These are phyloP conservation scores for Penstemon newberryi DNA, from an alignment of 257 asterid species.

Conservation along the genomic window DNA sequence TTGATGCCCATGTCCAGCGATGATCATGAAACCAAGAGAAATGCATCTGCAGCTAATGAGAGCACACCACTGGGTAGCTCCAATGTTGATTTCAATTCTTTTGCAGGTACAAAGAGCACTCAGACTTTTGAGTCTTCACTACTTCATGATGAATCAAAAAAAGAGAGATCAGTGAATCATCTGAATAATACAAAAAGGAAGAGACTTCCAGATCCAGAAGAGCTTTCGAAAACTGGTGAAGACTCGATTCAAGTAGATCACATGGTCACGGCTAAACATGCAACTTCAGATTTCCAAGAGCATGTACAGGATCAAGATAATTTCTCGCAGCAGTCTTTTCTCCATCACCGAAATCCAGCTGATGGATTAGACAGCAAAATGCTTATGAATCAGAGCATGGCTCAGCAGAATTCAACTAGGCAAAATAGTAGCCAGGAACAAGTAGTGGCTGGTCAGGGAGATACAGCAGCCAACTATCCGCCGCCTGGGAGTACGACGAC, in stretches of 20 bases:
- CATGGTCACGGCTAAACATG: conserved; percentile 24
- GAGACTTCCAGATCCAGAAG: conserved; percentile 26
- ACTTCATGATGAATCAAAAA: conserved; percentile 28
- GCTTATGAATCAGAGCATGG: conserved; percentile 28
- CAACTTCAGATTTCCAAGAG: conserved; percentile 28
- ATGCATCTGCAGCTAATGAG: conserved; percentile 24
- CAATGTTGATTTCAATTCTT: conserved; percentile 20
- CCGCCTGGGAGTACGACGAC: conserved; percentile 24
- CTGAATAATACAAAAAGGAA: conserved; percentile 24
- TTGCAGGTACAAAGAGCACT: conserved; percentile 23
- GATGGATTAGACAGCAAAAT: conserved; percentile 16
- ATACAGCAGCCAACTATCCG: conserved; percentile 27
- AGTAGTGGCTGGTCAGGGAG: conserved; percentile 29
- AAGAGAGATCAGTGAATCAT: conserved; percentile 31
- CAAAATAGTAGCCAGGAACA: conserved; percentile 25
- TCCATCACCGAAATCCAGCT: conserved; percentile 17
- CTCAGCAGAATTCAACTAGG: conserved; percentile 21
- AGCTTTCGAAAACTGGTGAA: conserved; percentile 32
- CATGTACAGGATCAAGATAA: conserved; percentile 31
- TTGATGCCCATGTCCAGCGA: conserved; percentile 31
- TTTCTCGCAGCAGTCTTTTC: conserved; percentile 19
- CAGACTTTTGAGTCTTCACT: conserved; percentile 33
- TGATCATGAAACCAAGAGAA: conserved; percentile 32
- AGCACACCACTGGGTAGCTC: conserved; percentile 23
- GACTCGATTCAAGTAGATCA: conserved; percentile 30